These are phyloP conservation scores for Acanthamoeba rhysodes DNA, from an alignment of 208 protist genomes.

Conservation along the genomic window DNA sequence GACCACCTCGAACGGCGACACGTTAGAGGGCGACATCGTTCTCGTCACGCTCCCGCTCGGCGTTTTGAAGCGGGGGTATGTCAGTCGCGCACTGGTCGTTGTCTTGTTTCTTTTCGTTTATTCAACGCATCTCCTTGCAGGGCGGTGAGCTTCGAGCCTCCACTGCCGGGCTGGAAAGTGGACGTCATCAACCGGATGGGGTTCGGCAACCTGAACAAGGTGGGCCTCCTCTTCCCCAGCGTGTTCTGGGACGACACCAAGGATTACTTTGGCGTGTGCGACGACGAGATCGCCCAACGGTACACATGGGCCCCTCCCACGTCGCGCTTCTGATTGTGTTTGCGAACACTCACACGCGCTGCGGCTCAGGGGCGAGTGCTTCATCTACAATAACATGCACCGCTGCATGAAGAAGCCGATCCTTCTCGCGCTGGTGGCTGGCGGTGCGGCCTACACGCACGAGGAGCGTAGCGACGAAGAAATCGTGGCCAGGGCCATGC, in stretches of 20 bases:
- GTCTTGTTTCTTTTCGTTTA: not conserved
- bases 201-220: conserved; percentile 76
- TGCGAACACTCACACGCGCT: too few relatives aligned
- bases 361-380: conserved; percentile 64
- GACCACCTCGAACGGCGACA: conserved; percentile 3
- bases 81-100: not conserved
- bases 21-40: conserved; percentile 62
- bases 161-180: conserved; percentile 69
- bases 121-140: not conserved
- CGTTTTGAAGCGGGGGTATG: conserved; percentile 49
- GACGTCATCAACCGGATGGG: conserved; percentile 73
- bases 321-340: too few relatives aligned
- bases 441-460: conserved; percentile 68
- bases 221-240: conserved; percentile 37
- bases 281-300: conserved; percentile 45
- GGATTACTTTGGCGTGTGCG: conserved; percentile 73
- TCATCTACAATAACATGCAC: conserved; percentile 76
- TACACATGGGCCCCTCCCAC: not conserved
- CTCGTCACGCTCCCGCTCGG: conserved; percentile 74
- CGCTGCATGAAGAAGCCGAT: conserved; percentile 68
- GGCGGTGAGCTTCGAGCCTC: conserved; percentile 34
- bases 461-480: conserved; percentile 48
- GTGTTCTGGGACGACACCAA: conserved; percentile 75
- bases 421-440: conserved; percentile 64
- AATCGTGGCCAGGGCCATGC: conserved; percentile 69